Base-by-base conservation (phyloP, 768 basidiomycete genomes). In the Trichaptum fuscoviolaceum region DNA sequence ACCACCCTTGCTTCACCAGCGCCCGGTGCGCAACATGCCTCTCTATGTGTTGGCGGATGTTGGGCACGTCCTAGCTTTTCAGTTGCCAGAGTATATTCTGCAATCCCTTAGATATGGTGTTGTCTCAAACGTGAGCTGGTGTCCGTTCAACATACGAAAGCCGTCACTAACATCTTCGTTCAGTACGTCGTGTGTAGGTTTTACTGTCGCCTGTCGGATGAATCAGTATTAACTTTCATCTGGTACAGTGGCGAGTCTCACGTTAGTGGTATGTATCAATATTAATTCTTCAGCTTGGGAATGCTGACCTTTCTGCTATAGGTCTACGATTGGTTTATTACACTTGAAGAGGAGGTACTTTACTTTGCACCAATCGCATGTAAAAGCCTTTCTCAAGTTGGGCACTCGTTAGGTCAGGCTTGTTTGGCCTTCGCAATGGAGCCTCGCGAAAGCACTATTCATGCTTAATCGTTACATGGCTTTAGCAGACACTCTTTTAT, bases 381-480 rank as follows among this genome's bases (percentile, higher is more conserved):
- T 12, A 2, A 15, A 3, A 52, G 17, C 42, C 15, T 52, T 12
- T 30, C 8, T 30, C 30, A 61, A 12, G 24, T 3, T 61, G 30
- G n/a, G 2, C 59, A 17, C 3, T 61, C 23, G 5, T 61, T 9
- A 61, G 59, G 23, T 61, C 30, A 34, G 8, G 25, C 30, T 61
- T 9, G 59, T 61, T 3, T 61, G 59, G 59, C 15, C 59, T 3
- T 61, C 59, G 23, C 24, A 34, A 25, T 61, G 59, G 59, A 61
- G 59, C 30, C 24, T 61, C 23, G 24, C 59, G 30, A 61, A 61
- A 61, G 24, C 23, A 25, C 18, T 61, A 61, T 61, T 61, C 15
- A 20, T 61, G 59, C 59, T 61, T 25, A 61, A 61, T 18, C 59
- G 59, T 3, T 61, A 61, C 30, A 25, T 61, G 59, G 59, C 30